Evolutionary conservation across 164 flowering plant species (phyloP), one percentile per base, ranked within the genome.

Genomic region (Stephania yunnanensis): DNA sequence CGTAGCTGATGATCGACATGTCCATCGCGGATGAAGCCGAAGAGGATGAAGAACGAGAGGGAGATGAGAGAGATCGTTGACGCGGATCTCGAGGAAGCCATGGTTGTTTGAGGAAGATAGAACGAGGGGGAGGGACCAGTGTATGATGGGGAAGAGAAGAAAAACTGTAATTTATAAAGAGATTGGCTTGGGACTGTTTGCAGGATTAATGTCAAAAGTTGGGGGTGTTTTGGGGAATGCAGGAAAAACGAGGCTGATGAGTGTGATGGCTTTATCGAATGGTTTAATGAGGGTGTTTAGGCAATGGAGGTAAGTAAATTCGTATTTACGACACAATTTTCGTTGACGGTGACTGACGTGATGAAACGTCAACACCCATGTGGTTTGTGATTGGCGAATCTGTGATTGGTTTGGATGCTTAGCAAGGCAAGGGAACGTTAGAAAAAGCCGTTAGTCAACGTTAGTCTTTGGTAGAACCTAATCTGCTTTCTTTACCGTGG

Each of bases 1-100:
- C 61, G 79, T 73, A 76, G 22, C 63, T 66, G 50, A 80, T 74
- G 80, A 85, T 85, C 71, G 87, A 85, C 82, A 82, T 75, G 80
- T 78, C 84, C 0, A 72, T 7, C 70, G 87, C 83, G 6, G 76
- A 72, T 2, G 89, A 58, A 9, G 53, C 45, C 66, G 80, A 81
- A 52, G 78, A 73, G 55, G 73, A 78, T 69, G 76, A 78, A 68
- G 74, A 78, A 42, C 70, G 73, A 53, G 78, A 82, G 55, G 68
- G 42, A 64, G 63, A 82, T 20, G 78, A 73, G 44, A 63, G 71
- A 5, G 67, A 75, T 73, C 67, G 55, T 69, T 44, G 69, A 69
- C 5, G 73, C 61, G 20, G 76, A 36, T 46, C 31, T 7, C 17
- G 69, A 69, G 73, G 70, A 70, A 25, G 42, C 71, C 77, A 77